These are phyloP conservation scores for Chaetomiaceae sp. DNA, from an alignment of 2,329 filamentous ascomycete genomes.

Conservation along the genomic window DNA sequence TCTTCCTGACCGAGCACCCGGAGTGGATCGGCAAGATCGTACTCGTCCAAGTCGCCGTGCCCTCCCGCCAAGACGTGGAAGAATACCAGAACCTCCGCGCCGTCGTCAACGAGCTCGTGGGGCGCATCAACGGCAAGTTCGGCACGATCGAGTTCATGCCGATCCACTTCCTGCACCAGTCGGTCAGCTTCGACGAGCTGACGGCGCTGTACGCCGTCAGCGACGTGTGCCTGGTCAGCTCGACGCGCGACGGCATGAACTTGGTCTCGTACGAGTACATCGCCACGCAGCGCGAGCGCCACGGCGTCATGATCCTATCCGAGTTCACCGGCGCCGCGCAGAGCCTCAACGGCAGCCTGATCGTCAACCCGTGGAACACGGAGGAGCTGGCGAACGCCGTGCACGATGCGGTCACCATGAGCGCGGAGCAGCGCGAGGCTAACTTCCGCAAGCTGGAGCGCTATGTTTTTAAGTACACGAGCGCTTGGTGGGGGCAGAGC, in stretches of 20 bases:
- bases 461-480: constrained; percentile 97
- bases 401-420: constrained; percentile 95
- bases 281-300: constrained; percentile 80
- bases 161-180: constrained; percentile 97
- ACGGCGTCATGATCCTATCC: constrained; percentile 90
- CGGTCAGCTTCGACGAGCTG: constrained; percentile 88
- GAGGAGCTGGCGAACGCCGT: constrained; percentile 91
- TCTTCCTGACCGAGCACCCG: constrained; percentile 93
- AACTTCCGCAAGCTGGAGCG: constrained; percentile 91
- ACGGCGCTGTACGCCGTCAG: constrained; percentile 89
- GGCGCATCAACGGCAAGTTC: constrained; percentile 94
- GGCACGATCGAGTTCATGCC: constrained; percentile 98
- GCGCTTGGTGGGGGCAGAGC: constrained; percentile 91
- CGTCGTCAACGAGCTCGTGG: constrained; percentile 93
- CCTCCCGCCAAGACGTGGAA: constrained; percentile 90
- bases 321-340: constrained; percentile 96
- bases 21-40: constrained; percentile 98
- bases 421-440: constrained; percentile 72
- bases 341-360: constrained; percentile 84
- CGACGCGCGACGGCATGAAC: constrained; percentile 98
- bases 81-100: constrained; percentile 95
- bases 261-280: constrained; percentile 98
- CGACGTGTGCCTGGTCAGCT: constrained; percentile 87
- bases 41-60: constrained; percentile 90
- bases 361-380: constrained; percentile 98